Evolutionary conservation across 2,329 filamentous ascomycete genomes (phyloP).

Genomic region (Aspergillus novofumigatus): DNA sequence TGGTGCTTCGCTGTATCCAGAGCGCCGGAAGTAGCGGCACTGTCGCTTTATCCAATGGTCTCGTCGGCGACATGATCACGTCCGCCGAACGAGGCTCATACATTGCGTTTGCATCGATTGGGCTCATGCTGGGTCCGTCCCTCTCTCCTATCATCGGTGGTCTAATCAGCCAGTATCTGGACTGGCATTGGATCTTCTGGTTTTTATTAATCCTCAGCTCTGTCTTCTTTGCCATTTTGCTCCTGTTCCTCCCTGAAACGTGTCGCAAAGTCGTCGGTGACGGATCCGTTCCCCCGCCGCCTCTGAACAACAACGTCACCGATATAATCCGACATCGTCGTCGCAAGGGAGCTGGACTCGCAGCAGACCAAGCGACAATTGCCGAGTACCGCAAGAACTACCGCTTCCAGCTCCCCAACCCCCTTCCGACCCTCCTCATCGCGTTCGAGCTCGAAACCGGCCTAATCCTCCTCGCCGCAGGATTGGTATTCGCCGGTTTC

Average conservation of each 20-base stretch:
- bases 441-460: constrained; percentile 34
- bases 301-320: constrained; percentile 19
- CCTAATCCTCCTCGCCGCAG: constrained; percentile 36
- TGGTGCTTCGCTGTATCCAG: constrained; percentile 38
- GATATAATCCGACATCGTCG: constrained; percentile 18
- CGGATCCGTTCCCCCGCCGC: constrained; percentile 28
- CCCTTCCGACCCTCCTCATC: constrained; percentile 34
- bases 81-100: constrained; percentile 63
- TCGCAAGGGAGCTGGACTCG: constrained; percentile 13
- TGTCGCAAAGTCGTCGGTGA: constrained; percentile 39
- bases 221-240: constrained; percentile 52
- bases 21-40: constrained; percentile 40
- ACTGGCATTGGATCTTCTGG: constrained; percentile 64
- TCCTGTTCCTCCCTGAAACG: constrained; percentile 54
- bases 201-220: constrained; percentile 55
- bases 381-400: constrained; percentile 9
- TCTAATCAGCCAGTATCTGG: constrained; percentile 59
- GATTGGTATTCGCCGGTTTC: constrained; percentile 45
- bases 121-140: constrained; percentile 39
- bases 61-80: constrained; percentile 60
- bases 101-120: constrained; percentile 34
- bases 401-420: constrained; percentile 32
- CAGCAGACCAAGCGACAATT: constrained; percentile 6
- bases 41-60: constrained; percentile 34
- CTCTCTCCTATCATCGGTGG: constrained; percentile 62